Evolutionary conservation across 2,329 filamentous ascomycete genomes (phyloP).

Genomic region (Aspergillus sp.): DNA sequence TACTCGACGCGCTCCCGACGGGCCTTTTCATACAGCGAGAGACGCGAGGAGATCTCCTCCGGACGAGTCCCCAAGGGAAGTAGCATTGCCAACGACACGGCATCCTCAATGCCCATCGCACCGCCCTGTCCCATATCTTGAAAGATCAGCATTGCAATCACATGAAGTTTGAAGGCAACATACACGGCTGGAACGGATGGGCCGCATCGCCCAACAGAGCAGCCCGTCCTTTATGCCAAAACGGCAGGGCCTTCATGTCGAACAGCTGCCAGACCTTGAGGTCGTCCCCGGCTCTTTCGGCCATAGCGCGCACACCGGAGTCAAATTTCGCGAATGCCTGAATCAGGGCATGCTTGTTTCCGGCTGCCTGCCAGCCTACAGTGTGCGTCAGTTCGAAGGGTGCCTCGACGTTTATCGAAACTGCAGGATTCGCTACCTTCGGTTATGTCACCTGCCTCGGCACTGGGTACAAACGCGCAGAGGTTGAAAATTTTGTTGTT

Average conservation of each 20-base stretch:
- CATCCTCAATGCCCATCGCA: conserved; percentile 34
- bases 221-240: conserved; percentile 53
- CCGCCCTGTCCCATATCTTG: conserved; percentile 31
- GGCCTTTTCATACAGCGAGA: conserved; percentile 19
- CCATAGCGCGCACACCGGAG: conserved; percentile 14
- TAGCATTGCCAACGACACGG: conserved; percentile 26
- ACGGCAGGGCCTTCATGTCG: conserved; percentile 59
- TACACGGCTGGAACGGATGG: conserved; percentile 62
- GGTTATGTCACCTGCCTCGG: conserved; percentile 30
- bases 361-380: conserved; percentile 20
- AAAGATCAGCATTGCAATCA: background rate
- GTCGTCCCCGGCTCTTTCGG: conserved; percentile 37
- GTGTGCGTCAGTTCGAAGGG: background rate
- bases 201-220: conserved; percentile 65
- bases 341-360: conserved; percentile 15
- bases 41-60: conserved; percentile 14
- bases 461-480: conserved; percentile 48
- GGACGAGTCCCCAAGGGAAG: conserved; percentile 18
- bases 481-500: conserved; percentile 47
- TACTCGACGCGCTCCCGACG: conserved; percentile 21
- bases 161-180: background rate
- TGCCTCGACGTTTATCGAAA: background rate
- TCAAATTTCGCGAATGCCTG: conserved; percentile 19
- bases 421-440: conserved; percentile 8
- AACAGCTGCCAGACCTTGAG: conserved; percentile 59